Evolutionary conservation across 441 rosid genomes (phyloP).

Genomic region (Bruguiera hainesii): DNA sequence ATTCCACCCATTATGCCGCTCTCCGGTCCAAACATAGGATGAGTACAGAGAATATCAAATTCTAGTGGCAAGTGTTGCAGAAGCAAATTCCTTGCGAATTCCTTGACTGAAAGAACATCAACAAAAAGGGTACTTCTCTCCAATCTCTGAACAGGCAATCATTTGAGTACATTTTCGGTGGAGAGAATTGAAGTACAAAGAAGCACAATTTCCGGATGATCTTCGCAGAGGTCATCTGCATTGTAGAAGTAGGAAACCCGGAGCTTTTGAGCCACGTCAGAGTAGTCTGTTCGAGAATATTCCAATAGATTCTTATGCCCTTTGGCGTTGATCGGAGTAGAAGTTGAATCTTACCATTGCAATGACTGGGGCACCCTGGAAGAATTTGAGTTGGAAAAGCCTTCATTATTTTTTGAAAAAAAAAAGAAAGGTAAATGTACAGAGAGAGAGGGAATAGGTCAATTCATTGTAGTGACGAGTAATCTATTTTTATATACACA

Average conservation of each 20-base stretch:
- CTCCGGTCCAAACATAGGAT: constrained; percentile 81
- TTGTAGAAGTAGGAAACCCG: constrained; percentile 50
- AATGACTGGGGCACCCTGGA: too few relatives aligned
- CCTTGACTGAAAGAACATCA: constrained; percentile 75
- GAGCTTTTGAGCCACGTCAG: constrained; percentile 38
- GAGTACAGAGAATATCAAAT: constrained; percentile 61
- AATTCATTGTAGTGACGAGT: too few relatives aligned
- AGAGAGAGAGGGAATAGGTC: too few relatives aligned
- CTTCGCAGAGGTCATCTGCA: constrained; percentile 64
- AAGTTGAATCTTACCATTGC: neutral
- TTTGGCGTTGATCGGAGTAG: constrained; percentile 47
- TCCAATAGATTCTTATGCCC: constrained; percentile 44
- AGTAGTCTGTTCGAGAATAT: constrained; percentile 59
- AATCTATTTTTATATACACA: too few relatives aligned
- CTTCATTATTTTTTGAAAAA: too few relatives aligned
- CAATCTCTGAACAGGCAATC: constrained; percentile 59
- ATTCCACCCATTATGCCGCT: constrained; percentile 65
- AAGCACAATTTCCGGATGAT: constrained; percentile 66
- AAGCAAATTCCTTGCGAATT: constrained; percentile 66
- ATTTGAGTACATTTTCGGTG: constrained; percentile 54
- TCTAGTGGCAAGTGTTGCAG: constrained; percentile 47
- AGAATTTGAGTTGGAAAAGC: too few relatives aligned
- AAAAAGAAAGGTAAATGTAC: too few relatives aligned
- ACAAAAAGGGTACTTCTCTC: constrained; percentile 72
- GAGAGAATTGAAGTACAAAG: constrained; percentile 72